A percentile compares a stretch with the other conserved stretches of the same genome.
phyloP scores from a whole-genome alignment of 805 yeast genomes.

The Maudiozyma turicensis region DNA sequence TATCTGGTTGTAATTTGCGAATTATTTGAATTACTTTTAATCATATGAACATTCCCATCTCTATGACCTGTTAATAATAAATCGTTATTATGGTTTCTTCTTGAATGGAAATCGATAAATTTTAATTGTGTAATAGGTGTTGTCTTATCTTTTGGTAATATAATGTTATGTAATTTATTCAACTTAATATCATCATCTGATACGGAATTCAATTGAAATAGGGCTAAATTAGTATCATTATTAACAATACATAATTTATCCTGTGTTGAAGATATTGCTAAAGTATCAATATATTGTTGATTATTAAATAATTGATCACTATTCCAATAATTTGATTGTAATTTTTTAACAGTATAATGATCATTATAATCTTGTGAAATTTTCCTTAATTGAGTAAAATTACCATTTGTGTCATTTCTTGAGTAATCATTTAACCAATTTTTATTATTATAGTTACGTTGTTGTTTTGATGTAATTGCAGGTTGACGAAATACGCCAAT shows the following conservation, averaged over 20 bases:
- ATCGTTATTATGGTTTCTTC: conserved; percentile 9
- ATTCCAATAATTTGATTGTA: conserved; percentile 21
- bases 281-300: conserved; percentile 2
- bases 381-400: conserved; percentile 10
- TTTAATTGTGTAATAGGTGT: conserved; percentile 9
- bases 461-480: conserved; percentile 9
- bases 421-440: conserved; percentile 18
- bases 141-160: conserved; percentile 15
- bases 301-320: conserved; percentile 2
- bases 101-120: neutral
- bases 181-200: conserved; percentile 5
- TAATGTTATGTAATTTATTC: conserved; percentile 15
- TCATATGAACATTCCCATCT: conserved; percentile 64
- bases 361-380: conserved; percentile 25
- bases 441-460: conserved; percentile 2
- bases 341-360: conserved; percentile 18
- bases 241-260: conserved; percentile 9
- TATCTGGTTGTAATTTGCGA: conserved; percentile 74
- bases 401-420: neutral
- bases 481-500: conserved; percentile 21
- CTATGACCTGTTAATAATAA: conserved; percentile 61
- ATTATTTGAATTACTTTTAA: conserved; percentile 40
- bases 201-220: conserved; percentile 7
- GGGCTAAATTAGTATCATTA: conserved; percentile 11
- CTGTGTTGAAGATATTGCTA: conserved; percentile 6